Percentiles rank a stretch among this genome's conserved stretches.
Conservation (phyloP, 148 eudicot species). For the Drosera capensis region DNA sequence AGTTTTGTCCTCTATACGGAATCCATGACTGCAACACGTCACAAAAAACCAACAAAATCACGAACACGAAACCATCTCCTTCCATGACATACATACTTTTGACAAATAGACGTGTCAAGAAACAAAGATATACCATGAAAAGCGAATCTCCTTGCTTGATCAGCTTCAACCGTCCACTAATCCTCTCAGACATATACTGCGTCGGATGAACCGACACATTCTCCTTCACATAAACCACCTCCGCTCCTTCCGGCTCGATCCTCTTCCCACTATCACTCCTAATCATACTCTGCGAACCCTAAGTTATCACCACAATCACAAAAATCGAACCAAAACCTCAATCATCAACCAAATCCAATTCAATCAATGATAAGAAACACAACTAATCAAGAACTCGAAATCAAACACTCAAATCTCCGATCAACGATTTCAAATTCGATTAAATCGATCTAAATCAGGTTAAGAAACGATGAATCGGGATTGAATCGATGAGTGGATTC, state of each 20-base stretch:
- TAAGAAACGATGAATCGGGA: not conserved
- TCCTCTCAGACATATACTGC: conserved; percentile 80
- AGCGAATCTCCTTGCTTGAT: conserved; percentile 50
- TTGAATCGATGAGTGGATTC: not conserved
- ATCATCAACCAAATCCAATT: not conserved
- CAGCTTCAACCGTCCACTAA: conserved; percentile 80
- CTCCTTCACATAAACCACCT: conserved; percentile 55
- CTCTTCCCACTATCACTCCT: conserved; percentile 44
- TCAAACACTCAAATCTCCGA: not conserved
- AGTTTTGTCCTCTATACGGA: conserved; percentile 81
- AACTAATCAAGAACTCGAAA: not conserved
- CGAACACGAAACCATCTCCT: too few relatives aligned
- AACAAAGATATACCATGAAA: conserved; percentile 60
- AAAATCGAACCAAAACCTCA: not conserved
- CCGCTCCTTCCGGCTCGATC: conserved; percentile 64
- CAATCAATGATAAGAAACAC: not conserved
- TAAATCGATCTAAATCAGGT: not conserved
- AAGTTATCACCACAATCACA: conserved; percentile 5
- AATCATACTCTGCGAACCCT: conserved; percentile 23
- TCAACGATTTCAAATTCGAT: conserved; percentile 1
- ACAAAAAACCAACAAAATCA: too few relatives aligned
- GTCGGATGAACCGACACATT: conserved; percentile 95
- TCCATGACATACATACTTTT: too few relatives aligned
- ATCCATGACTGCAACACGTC: conserved; percentile 73
- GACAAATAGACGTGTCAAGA: too few relatives aligned